phyloP scores from a whole-genome alignment of 1,139 yeast genomes.

The Kazachstania sp. region DNA sequence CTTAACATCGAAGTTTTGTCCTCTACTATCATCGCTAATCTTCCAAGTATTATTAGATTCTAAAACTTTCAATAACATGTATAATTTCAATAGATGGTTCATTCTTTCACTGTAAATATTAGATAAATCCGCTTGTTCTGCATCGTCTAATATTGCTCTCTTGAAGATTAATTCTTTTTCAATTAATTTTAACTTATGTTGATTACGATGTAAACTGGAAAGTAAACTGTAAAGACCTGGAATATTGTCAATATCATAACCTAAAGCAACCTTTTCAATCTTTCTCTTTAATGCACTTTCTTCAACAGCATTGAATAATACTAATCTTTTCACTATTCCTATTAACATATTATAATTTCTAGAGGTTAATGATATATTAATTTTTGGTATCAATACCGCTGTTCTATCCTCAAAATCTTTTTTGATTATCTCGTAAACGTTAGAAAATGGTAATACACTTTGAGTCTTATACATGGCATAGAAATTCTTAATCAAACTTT shows the following conservation, averaged over 20 bases:
- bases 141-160: slow-evolving; percentile 31
- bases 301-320: slow-evolving; percentile 54
- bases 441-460: slow-evolving; percentile 29
- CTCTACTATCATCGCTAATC: slow-evolving; percentile 21
- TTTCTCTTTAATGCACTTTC: slow-evolving; percentile 49
- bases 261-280: slow-evolving; percentile 56
- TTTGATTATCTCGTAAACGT: slow-evolving; percentile 26
- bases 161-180: slow-evolving; percentile 34
- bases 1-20: slow-evolving; percentile 47
- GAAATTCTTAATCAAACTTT: slow-evolving; percentile 55
- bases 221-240: slow-evolving; percentile 47
- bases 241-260: slow-evolving; percentile 61
- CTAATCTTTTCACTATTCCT: slow-evolving; percentile 52
- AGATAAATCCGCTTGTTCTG: slow-evolving; percentile 29
- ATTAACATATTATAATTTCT: slow-evolving; percentile 62
- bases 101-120: slow-evolving; percentile 26
- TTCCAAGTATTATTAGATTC: slow-evolving; percentile 25
- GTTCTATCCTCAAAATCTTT: slow-evolving; percentile 36
- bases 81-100: slow-evolving; percentile 28
- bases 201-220: slow-evolving; percentile 45
- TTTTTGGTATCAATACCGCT: slow-evolving; percentile 59
- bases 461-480: slow-evolving; percentile 55
- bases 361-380: slow-evolving; percentile 65
- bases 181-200: slow-evolving; percentile 40
- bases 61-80: slow-evolving; percentile 30